Conservation (phyloP, 345 rosid species). For the Trapa bicornis region DNA sequence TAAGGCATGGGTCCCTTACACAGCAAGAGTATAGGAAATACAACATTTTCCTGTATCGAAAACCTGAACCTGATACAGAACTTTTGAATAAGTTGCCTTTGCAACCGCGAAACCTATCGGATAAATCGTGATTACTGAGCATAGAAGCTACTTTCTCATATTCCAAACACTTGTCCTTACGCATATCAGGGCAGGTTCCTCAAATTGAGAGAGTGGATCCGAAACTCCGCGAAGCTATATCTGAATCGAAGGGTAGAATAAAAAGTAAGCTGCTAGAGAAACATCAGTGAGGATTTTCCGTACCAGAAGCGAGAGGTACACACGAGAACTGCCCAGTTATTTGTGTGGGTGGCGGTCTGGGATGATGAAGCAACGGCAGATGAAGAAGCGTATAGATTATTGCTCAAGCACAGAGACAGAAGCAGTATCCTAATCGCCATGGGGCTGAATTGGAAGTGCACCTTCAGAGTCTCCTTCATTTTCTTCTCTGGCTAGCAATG, state of each 20-base stretch:
- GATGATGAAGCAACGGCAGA: conserved; percentile 28
- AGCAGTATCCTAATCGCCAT: conserved; percentile 1
- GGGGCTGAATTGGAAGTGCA: not conserved
- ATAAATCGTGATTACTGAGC: not conserved
- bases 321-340: conserved; percentile 97
- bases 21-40: not conserved
- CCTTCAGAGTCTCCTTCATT: not conserved
- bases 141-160: not conserved
- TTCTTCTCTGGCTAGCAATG: not conserved
- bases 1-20: not conserved
- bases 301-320: conserved; percentile 99
- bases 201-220: not conserved
- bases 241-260: not conserved
- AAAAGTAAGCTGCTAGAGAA: not conserved
- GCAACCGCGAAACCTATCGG: not conserved
- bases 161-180: not conserved
- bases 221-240: not conserved
- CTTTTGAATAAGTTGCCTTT: not conserved
- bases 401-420: not conserved
- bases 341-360: conserved; percentile 69
- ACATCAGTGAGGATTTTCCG: not conserved
- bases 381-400: conserved; percentile 6
- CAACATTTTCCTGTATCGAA: not conserved
- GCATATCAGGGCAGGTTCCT: not conserved
- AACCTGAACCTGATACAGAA: not conserved